Conservation (phyloP, 441 rosid species). For the Aleurites moluccanus region DNA sequence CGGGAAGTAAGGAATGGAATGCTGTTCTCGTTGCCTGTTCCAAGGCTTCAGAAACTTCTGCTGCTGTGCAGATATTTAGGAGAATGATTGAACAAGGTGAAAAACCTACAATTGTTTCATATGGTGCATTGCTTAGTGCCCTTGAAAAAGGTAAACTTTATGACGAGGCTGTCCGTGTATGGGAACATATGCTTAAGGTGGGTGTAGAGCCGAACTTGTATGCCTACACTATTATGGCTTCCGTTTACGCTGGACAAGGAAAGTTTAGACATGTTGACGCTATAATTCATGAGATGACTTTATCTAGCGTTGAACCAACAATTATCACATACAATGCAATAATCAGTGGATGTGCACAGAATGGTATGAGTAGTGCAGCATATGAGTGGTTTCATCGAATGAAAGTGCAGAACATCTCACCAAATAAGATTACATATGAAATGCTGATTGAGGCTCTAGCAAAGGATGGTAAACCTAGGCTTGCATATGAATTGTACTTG, state of each 20-base stretch:
- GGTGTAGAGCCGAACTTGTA: constrained; percentile 66
- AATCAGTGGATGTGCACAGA: constrained; percentile 62
- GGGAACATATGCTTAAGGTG: constrained; percentile 88
- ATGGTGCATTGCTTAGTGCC: constrained; percentile 77
- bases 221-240: constrained; percentile 82
- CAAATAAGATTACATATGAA: constrained; percentile 72
- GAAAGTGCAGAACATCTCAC: constrained; percentile 54
- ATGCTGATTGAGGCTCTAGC: constrained; percentile 75
- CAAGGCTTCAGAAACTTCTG: constrained; percentile 71
- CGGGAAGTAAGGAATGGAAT: constrained; percentile 73
- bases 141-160: constrained; percentile 83
- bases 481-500: constrained; percentile 64
- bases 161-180: constrained; percentile 68
- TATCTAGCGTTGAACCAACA: constrained; percentile 60
- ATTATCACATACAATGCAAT: constrained; percentile 90
- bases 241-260: constrained; percentile 61
- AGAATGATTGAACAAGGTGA: constrained; percentile 83
- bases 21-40: constrained; percentile 88
- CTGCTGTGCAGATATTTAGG: constrained; percentile 73
- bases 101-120: constrained; percentile 77
- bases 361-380: constrained; percentile 58
- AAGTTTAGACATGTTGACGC: constrained; percentile 63
- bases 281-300: constrained; percentile 61
- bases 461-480: constrained; percentile 75
- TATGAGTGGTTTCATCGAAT: constrained; percentile 90